Conservation (phyloP, 805 yeast genomes). For the Metschnikowia colocasiae region DNA sequence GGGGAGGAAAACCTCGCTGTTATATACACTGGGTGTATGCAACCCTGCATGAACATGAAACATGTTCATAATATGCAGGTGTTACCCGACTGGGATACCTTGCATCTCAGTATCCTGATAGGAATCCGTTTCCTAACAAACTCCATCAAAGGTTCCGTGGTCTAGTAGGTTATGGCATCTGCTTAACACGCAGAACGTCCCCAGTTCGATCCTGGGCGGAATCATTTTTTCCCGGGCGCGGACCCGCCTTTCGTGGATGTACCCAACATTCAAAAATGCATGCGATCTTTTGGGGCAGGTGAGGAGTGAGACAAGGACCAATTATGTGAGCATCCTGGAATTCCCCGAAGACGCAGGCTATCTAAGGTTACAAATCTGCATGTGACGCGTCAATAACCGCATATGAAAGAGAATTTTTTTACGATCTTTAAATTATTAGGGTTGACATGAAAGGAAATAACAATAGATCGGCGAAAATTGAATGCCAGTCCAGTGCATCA, state of each 20-base stretch:
- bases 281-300: neutral
- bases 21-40: too few relatives aligned
- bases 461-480: neutral
- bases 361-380: neutral
- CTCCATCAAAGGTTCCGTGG: constrained; percentile 58
- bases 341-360: neutral
- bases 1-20: too few relatives aligned
- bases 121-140: too few relatives aligned
- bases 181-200: constrained; percentile 99
- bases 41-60: too few relatives aligned
- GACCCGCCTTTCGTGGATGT: neutral
- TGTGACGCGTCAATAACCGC: neutral
- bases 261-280: constrained; percentile 8
- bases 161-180: constrained; percentile 99
- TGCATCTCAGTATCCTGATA: too few relatives aligned
- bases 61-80: too few relatives aligned
- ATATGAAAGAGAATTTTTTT: too few relatives aligned
- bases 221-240: constrained; percentile 45
- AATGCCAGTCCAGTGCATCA: neutral
- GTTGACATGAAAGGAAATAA: neutral
- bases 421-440: too few relatives aligned
- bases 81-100: too few relatives aligned
- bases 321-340: neutral
- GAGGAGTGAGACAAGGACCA: neutral
- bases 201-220: constrained; percentile 99